A percentile compares a stretch with the other conserved stretches of the same genome.
phyloP scores from a whole-genome alignment of 1,284 basidiomycete species.

The Polyporus tsugae region DNA sequence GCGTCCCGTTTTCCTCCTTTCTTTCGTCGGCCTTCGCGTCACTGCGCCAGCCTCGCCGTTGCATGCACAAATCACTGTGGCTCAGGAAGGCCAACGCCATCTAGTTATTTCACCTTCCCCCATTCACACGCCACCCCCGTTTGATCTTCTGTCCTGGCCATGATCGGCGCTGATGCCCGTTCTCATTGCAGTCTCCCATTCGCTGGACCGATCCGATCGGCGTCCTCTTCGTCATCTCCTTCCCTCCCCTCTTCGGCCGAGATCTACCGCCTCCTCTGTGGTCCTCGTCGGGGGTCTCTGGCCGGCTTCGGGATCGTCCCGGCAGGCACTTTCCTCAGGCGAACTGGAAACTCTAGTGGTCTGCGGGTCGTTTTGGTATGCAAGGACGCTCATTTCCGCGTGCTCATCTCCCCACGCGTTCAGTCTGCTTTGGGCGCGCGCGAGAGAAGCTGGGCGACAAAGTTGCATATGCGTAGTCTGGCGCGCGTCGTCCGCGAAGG shows the following conservation, averaged over 20 bases:
- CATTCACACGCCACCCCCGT: too few relatives aligned
- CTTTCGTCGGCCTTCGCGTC: not conserved
- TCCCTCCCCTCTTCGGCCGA: constrained; percentile 82
- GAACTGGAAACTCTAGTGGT: constrained; percentile 79
- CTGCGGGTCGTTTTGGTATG: not conserved
- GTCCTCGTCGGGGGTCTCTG: constrained; percentile 82
- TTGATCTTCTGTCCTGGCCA: not conserved
- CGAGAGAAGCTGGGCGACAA: constrained; percentile 72
- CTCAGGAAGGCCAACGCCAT: not conserved
- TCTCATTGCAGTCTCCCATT: constrained; percentile 39
- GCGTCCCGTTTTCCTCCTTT: constrained; percentile 36
- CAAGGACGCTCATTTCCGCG: not conserved
- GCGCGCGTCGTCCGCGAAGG: constrained; percentile 82
- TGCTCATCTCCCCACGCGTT: constrained; percentile 56
- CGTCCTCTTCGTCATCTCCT: constrained; percentile 80
- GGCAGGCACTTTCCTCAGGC: constrained; percentile 71
- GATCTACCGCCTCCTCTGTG: constrained; percentile 77
- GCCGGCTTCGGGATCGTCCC: constrained; percentile 72
- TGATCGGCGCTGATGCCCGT: not conserved
- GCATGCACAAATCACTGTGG: not conserved
- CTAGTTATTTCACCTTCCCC: too few relatives aligned
- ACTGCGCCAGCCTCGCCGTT: not conserved
- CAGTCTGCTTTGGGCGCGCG: constrained; percentile 66
- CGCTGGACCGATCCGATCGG: constrained; percentile 89
- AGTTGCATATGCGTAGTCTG: constrained; percentile 81